Conservation (phyloP, 345 rosid species). For the Geranium rotundifolium region DNA sequence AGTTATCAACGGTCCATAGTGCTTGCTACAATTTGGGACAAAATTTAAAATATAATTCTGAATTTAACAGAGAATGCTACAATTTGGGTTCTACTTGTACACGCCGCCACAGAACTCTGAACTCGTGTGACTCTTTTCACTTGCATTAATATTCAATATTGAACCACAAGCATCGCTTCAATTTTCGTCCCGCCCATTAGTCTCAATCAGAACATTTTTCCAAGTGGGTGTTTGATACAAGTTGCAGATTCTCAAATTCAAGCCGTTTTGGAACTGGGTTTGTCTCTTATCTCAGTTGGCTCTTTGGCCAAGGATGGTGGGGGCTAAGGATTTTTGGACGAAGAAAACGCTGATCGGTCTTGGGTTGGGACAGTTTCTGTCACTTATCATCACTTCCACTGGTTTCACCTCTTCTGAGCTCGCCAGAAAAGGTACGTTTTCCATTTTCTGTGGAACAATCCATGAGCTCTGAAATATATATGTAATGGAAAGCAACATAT, state of each 20-base stretch:
- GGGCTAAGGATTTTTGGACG: conserved; percentile 19
- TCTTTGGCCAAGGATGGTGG: conserved; percentile 7
- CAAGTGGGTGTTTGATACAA: neutral
- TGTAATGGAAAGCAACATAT: neutral
- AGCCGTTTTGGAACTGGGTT: neutral
- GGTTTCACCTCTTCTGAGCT: conserved; percentile 31
- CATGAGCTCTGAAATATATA: neutral
- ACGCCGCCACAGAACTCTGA: no score
- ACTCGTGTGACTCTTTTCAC: no score
- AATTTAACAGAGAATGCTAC: no score
- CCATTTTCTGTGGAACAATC: neutral
- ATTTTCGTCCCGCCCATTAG: neutral
- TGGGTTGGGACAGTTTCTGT: conserved; percentile 38
- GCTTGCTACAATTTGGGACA: no score
- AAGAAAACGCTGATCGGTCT: conserved; percentile 34
- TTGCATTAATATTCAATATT: no score
- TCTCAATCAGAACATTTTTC: neutral
- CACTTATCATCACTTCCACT: conserved; percentile 35
- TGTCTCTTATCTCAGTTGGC: neutral
- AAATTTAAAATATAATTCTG: no score
- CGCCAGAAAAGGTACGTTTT: conserved; percentile 23
- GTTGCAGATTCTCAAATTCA: no score
- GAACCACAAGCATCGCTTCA: neutral
- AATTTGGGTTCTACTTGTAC: no score
- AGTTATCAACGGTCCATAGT: no score